These are phyloP conservation scores for Barnettozyma botsteinii DNA, from an alignment of 805 yeast genomes.

Conservation along the genomic window DNA sequence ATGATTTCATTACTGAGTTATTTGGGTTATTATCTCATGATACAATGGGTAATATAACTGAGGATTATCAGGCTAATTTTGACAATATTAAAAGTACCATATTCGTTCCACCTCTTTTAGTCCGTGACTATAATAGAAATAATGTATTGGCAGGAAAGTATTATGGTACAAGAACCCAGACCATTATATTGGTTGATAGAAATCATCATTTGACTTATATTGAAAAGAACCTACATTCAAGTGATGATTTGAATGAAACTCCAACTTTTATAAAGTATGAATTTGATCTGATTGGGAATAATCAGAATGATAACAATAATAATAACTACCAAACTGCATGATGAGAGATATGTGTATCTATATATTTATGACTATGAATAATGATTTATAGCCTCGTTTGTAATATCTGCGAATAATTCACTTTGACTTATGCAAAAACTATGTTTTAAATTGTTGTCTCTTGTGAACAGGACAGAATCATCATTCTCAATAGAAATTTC, in stretches of 20 bases:
- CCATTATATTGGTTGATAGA: slow-evolving; percentile 57
- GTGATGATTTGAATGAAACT: slow-evolving; percentile 31
- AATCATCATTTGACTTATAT: slow-evolving; percentile 48
- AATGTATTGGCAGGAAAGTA: slow-evolving; percentile 42
- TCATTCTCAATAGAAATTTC: slow-evolving; percentile 32
- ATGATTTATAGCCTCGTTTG: slow-evolving; percentile 18
- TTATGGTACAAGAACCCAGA: slow-evolving; percentile 89
- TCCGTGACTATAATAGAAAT: slow-evolving; percentile 28
- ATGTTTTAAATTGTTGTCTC: slow-evolving; percentile 40
- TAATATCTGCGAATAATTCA: slow-evolving; percentile 37
- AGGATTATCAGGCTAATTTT: slow-evolving; percentile 29
- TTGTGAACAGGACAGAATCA: slow-evolving; percentile 26
- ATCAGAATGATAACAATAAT: no score
- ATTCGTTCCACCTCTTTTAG: slow-evolving; percentile 62
- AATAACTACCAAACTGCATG: not conserved
- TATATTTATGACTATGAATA: not conserved
- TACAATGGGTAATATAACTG: slow-evolving; percentile 26
- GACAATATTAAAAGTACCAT: slow-evolving; percentile 51
- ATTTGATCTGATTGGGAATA: slow-evolving; percentile 14
- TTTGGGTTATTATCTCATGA: slow-evolving; percentile 51
- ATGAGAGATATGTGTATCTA: not conserved
- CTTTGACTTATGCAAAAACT: slow-evolving; percentile 58
- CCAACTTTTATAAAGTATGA: slow-evolving; percentile 24
- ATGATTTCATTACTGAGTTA: slow-evolving; percentile 42
- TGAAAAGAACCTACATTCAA: slow-evolving; percentile 55